These are phyloP conservation scores for Urtica urens DNA, from an alignment of 306 rosid species.

Conservation along the genomic window DNA sequence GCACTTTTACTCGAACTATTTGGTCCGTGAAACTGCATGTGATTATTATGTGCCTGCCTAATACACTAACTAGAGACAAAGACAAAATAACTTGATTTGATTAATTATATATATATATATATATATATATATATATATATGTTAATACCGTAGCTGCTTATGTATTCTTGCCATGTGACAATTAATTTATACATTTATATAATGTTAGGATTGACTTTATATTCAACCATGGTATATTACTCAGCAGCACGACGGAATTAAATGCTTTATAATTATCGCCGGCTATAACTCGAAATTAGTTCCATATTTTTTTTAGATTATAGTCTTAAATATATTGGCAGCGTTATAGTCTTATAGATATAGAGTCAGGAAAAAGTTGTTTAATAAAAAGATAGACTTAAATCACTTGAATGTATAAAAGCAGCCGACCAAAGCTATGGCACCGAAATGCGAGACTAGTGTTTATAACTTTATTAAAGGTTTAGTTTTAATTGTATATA, in stretches of 20 bases:
- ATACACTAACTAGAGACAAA: neutral
- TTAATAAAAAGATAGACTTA: neutral
- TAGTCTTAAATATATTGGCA: too few relatives aligned
- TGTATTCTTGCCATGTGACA: too few relatives aligned
- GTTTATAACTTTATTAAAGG: neutral
- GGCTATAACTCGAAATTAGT: too few relatives aligned
- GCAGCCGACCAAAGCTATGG: constrained; percentile 6
- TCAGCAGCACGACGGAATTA: too few relatives aligned
- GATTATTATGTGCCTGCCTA: constrained; percentile 8
- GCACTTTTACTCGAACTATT: too few relatives aligned
- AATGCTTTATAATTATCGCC: too few relatives aligned
- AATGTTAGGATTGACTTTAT: too few relatives aligned
- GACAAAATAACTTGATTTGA: constrained; percentile 3
- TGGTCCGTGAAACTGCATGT: constrained; percentile 13
- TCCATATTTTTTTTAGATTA: too few relatives aligned
- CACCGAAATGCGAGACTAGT: neutral
- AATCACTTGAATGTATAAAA: neutral
- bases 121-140: too few relatives aligned
- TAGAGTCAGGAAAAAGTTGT: neutral
- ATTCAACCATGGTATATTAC: too few relatives aligned
- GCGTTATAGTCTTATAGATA: neutral
- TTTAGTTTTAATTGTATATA: neutral
- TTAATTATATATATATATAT: neutral
- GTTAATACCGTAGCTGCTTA: too few relatives aligned
- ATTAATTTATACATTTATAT: too few relatives aligned